Conservation (phyloP, 78 protist species). For the Bodo saltans region DNA sequence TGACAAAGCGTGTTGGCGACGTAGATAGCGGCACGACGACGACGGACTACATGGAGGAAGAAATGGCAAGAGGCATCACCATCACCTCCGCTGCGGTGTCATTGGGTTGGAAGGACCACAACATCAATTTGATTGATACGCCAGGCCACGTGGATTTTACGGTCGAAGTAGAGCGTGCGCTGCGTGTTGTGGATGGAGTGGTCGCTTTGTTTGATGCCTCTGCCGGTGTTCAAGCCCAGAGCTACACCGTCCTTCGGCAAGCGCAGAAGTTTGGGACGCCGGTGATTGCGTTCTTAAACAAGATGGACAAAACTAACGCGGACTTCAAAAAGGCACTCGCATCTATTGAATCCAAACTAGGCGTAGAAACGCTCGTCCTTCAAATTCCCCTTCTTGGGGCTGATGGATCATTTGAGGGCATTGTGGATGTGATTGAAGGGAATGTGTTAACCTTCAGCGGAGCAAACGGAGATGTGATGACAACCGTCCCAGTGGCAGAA, state of each 20-base stretch:
- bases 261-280: constrained; percentile 63
- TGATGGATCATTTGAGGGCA: neutral
- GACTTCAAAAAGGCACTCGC: constrained; percentile 38
- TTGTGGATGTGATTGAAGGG: neutral
- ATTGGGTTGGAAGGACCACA: constrained; percentile 62
- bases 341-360: neutral
- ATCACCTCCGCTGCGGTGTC: constrained; percentile 76
- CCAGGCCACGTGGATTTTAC: constrained; percentile 98
- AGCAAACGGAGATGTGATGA: neutral
- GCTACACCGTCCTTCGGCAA: constrained; percentile 72
- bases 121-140: constrained; percentile 63
- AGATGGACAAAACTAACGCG: constrained; percentile 87
- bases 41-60: constrained; percentile 80
- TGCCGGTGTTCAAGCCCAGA: constrained; percentile 87
- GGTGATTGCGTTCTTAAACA: constrained; percentile 78
- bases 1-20: constrained; percentile 41
- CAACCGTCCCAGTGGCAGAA: neutral
- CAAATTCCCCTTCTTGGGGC: constrained; percentile 58
- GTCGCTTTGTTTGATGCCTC: constrained; percentile 84
- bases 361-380: constrained; percentile 37
- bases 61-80: constrained; percentile 90
- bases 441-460: neutral
- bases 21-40: constrained; percentile 86
- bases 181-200: constrained; percentile 79
- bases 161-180: constrained; percentile 80